Conservation (phyloP, 768 basidiomycete species). For the Leucocoprinus leucothites region DNA sequence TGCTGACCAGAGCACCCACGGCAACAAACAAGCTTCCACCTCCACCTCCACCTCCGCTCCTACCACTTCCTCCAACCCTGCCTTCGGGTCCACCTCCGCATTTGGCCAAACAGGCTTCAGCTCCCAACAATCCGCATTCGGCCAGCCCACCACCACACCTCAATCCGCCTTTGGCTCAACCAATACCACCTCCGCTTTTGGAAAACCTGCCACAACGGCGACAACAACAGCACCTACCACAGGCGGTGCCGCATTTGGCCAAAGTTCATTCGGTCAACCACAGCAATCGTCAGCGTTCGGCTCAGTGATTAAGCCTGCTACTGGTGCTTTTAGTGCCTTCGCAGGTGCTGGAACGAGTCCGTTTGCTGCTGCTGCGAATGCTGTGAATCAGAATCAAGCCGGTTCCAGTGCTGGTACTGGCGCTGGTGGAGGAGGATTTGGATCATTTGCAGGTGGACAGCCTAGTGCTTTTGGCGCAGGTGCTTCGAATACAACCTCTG, state of each 20-base stretch:
- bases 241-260: conserved; percentile 23
- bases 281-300: conserved; percentile 38
- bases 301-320: conserved; percentile 44
- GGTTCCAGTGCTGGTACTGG: conserved; percentile 5
- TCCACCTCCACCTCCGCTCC: conserved; percentile 9
- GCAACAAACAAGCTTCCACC: background rate
- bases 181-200: too few relatives aligned
- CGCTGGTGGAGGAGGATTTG: conserved; percentile 33
- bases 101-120: conserved; percentile 17
- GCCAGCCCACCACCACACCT: conserved; percentile 27
- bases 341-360: too few relatives aligned
- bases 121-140: conserved; percentile 26
- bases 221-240: conserved; percentile 22
- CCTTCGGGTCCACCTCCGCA: conserved; percentile 12
- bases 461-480: conserved; percentile 39
- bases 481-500: conserved; percentile 21
- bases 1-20: conserved; percentile 16
- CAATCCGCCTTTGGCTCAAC: conserved; percentile 24
- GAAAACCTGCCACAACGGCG: conserved; percentile 14
- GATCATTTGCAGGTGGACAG: conserved; percentile 48
- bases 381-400: conserved; percentile 13
- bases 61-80: background rate
- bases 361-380: too few relatives aligned
- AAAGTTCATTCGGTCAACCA: conserved; percentile 23
- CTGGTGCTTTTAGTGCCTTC: conserved; percentile 49